These are phyloP conservation scores for Asterochloris sp. DNA, from an alignment of 139 green algal species.

Conservation along the genomic window DNA sequence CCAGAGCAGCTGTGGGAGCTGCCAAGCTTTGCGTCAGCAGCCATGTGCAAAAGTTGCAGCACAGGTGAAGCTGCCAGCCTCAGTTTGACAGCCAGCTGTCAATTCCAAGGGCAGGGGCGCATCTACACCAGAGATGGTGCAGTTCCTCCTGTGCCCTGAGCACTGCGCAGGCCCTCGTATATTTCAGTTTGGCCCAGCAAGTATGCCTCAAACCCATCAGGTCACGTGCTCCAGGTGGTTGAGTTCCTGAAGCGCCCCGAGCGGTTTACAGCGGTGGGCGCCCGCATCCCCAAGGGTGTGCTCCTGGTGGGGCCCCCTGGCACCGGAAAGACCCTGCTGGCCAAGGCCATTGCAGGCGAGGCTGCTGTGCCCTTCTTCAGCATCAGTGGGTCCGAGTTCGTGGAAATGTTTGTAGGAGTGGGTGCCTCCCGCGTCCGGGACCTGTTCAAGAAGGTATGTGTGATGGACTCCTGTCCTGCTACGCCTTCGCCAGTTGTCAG, in stretches of 20 bases:
- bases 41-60: too few species aligned
- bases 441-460: slow-evolving; percentile 93
- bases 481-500: not conserved
- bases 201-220: too few species aligned
- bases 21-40: too few species aligned
- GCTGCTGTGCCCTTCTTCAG: slow-evolving; percentile 97
- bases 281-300: slow-evolving; percentile 97
- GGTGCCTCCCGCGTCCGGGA: slow-evolving; percentile 93
- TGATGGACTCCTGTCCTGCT: not conserved
- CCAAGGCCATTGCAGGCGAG: slow-evolving; percentile 98
- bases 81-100: too few species aligned
- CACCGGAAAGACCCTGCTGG: slow-evolving; percentile 97
- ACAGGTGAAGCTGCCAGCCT: too few species aligned
- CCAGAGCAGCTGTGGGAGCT: too few species aligned
- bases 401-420: slow-evolving; percentile 99
- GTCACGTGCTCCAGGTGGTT: slow-evolving; percentile 69
- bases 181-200: not conserved
- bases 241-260: slow-evolving; percentile 99
- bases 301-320: slow-evolving; percentile 95
- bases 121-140: not conserved
- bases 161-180: not conserved
- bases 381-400: slow-evolving; percentile 98
- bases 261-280: slow-evolving; percentile 97
- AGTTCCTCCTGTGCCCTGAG: not conserved
- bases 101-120: not conserved